These are phyloP conservation scores for Leptomonas pyrrhocoris DNA, from an alignment of 208 protist species.

Conservation along the genomic window DNA sequence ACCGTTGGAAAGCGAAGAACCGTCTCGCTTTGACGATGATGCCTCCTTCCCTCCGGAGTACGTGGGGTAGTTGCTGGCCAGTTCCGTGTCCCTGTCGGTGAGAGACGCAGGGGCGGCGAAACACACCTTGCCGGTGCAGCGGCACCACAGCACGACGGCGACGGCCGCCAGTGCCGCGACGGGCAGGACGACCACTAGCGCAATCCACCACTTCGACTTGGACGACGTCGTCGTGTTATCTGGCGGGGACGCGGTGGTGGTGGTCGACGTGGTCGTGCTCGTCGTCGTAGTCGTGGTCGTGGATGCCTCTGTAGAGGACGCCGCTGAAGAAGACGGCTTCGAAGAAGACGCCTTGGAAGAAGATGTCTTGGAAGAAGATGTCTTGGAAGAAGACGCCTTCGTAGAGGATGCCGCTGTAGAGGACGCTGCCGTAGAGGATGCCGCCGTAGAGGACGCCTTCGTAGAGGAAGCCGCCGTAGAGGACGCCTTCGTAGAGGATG, in stretches of 20 bases:
- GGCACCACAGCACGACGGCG: neutral
- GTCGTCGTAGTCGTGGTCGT: conserved; percentile 5
- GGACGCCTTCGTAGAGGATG: too few species aligned
- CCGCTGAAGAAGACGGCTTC: neutral
- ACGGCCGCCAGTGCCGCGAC: neutral
- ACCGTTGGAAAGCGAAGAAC: too few species aligned
- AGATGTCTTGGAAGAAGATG: neutral
- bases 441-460: too few species aligned
- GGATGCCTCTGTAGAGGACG: neutral
- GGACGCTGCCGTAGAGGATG: too few species aligned
- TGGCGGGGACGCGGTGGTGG: neutral
- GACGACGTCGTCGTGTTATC: neutral
- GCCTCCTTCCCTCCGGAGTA: neutral
- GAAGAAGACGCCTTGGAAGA: neutral
- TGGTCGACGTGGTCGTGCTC: neutral
- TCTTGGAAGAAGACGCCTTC: too few species aligned
- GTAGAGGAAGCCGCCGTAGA: too few species aligned
- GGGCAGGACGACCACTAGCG: neutral
- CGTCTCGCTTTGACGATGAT: neutral
- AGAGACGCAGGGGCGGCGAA: neutral
- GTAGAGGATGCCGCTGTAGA: too few species aligned
- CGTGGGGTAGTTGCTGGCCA: too few species aligned
- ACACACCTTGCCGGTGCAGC: neutral
- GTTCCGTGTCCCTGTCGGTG: neutral
- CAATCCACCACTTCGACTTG: conserved; percentile 10